These are phyloP conservation scores for Craspedostauros australis DNA, from an alignment of 108 stramenopile genomes.

Conservation along the genomic window DNA sequence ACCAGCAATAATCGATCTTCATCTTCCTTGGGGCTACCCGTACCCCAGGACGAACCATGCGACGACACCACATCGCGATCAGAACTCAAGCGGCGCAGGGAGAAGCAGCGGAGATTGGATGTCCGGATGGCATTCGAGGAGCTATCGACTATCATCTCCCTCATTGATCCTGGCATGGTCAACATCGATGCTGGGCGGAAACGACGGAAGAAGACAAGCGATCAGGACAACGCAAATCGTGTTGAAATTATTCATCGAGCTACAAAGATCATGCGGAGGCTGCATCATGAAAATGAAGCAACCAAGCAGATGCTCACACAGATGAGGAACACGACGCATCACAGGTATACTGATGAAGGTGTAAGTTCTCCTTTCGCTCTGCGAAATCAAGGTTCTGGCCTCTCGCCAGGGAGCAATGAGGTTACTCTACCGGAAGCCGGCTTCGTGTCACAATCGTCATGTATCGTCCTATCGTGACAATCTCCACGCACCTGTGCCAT, in stretches of 20 bases:
- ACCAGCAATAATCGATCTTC: too few relatives aligned
- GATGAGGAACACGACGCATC: conserved; percentile 4
- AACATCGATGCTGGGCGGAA: neutral
- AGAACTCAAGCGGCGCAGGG: neutral
- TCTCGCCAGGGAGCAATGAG: too few relatives aligned
- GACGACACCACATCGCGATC: neutral
- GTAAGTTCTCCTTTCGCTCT: too few relatives aligned
- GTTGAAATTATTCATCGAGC: conserved; percentile 36
- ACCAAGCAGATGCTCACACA: conserved; percentile 18
- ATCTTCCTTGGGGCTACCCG: too few relatives aligned
- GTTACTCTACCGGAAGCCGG: too few relatives aligned
- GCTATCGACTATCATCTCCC: neutral
- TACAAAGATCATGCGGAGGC: conserved; percentile 21
- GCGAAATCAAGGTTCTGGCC: too few relatives aligned
- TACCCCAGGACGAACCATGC: too few relatives aligned
- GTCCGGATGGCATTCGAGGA: neutral
- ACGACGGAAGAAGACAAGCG: neutral
- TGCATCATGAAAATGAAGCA: conserved; percentile 41
- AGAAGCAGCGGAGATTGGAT: neutral
- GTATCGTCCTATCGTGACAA: too few relatives aligned
- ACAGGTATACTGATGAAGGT: conserved; percentile 26
- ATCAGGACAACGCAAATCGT: conserved; percentile 17
- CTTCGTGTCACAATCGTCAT: too few relatives aligned
- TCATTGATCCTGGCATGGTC: neutral
- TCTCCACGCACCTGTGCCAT: too few relatives aligned